Percentiles rank a stretch among this genome's conserved stretches.
phyloP scores from a whole-genome alignment of 148 eudicot genomes.

The Bassia scoparia region DNA sequence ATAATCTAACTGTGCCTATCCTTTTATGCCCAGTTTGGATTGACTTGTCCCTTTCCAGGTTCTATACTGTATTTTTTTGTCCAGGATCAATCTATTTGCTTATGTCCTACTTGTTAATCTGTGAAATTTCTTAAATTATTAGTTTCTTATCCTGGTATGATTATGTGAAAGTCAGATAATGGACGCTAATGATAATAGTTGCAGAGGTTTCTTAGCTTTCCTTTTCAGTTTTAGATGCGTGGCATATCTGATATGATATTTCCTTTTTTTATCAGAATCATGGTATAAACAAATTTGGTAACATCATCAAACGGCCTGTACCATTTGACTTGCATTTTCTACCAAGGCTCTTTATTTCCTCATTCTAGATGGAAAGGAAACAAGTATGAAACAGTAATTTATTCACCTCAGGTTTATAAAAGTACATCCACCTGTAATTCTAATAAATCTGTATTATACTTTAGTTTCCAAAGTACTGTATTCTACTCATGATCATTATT shows the following conservation, averaged over 20 bases:
- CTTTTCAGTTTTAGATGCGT: not conserved
- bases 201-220: not conserved
- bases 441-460: conserved; percentile 46
- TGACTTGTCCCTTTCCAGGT: too few relatives aligned
- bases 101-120: too few relatives aligned
- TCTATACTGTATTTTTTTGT: too few relatives aligned
- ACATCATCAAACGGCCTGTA: conserved; percentile 90
- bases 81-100: too few relatives aligned
- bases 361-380: conserved; percentile 93
- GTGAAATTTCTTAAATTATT: too few relatives aligned
- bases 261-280: conserved; percentile 59
- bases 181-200: not conserved
- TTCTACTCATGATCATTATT: not conserved
- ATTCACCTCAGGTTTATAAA: not conserved
- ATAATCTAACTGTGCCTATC: not conserved
- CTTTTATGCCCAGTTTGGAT: too few relatives aligned
- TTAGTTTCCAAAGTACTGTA: not conserved
- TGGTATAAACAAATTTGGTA: conserved; percentile 88
- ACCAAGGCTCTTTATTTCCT: conserved; percentile 70
- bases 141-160: not conserved
- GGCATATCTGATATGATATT: conserved; percentile 18
- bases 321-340: conserved; percentile 95
- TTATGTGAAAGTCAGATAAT: conserved; percentile 3
- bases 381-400: conserved; percentile 78
- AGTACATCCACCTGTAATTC: conserved; percentile 15